phyloP scores from a whole-genome alignment of 371 early-diverging fungal species.

The Umbelopsis sp. region DNA sequence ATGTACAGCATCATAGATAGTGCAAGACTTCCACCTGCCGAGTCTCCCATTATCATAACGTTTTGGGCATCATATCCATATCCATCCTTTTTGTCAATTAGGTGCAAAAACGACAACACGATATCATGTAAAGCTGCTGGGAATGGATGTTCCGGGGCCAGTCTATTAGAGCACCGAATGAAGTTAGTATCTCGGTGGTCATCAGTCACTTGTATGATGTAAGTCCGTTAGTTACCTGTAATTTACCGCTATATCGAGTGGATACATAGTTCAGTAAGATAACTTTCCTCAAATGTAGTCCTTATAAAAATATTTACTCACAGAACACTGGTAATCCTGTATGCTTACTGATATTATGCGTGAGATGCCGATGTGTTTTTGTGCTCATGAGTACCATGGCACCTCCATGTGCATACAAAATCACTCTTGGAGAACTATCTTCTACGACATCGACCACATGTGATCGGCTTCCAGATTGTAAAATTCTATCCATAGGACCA shows the following conservation, averaged over 20 bases:
- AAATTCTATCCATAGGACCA: conserved; percentile 30
- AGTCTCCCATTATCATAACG: conserved; percentile 80
- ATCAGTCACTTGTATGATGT: background rate
- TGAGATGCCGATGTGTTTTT: conserved; percentile 59
- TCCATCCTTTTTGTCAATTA: conserved; percentile 56
- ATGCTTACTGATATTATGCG: conserved; percentile 55
- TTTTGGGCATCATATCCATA: conserved; percentile 54
- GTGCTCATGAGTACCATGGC: conserved; percentile 67
- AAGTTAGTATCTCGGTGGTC: conserved; percentile 13
- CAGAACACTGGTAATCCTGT: conserved; percentile 55
- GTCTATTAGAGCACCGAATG: conserved; percentile 66
- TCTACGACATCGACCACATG: conserved; percentile 1
- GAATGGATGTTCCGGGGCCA: conserved; percentile 79
- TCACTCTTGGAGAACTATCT: conserved; percentile 43
- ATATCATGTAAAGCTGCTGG: conserved; percentile 83
- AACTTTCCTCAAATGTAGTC: background rate
- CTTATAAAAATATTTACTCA: conserved; percentile 21
- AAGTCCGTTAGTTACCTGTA: conserved; percentile 9
- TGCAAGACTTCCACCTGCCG: conserved; percentile 74
- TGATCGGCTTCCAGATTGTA: background rate
- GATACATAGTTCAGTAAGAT: background rate
- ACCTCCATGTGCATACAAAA: conserved; percentile 71
- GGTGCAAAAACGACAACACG: conserved; percentile 66
- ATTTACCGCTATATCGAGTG: background rate
- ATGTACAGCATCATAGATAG: conserved; percentile 53